phyloP scores from a whole-genome alignment of 345 rosid genomes.

The Lepidium sativum region DNA sequence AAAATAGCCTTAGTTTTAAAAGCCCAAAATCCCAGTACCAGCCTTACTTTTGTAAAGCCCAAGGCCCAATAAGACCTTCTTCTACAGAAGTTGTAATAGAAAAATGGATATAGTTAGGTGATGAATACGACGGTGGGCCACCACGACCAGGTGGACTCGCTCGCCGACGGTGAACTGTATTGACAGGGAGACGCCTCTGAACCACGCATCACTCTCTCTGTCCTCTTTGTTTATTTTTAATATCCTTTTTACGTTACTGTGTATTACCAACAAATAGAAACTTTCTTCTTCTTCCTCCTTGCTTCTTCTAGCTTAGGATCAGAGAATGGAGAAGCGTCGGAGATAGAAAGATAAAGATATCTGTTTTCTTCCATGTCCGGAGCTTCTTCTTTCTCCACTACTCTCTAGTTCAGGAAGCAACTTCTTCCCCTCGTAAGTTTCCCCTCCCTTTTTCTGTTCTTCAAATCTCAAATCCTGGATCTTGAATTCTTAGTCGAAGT shows the following conservation, averaged over 20 bases:
- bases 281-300: conserved; percentile 1
- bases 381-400: neutral
- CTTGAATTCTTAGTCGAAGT: too few relatives aligned
- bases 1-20: neutral
- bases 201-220: conserved; percentile 1
- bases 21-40: neutral
- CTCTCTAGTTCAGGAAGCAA: neutral
- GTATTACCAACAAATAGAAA: neutral
- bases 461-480: neutral
- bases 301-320: conserved; percentile 6
- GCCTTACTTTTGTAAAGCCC: too few relatives aligned
- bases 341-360: neutral
- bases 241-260: neutral
- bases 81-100: too few relatives aligned
- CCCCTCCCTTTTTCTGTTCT: neutral
- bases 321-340: conserved; percentile 16
- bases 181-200: neutral
- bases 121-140: conserved; percentile 14
- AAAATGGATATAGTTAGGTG: too few relatives aligned
- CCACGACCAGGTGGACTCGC: conserved; percentile 15
- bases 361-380: conserved; percentile 4
- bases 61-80: too few relatives aligned
- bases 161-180: conserved; percentile 28
- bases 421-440: conserved; percentile 5
- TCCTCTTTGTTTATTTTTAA: neutral